A percentile compares a stretch with the other conserved stretches of the same genome.
phyloP scores from a whole-genome alignment of 83 land plant genomes.

The Larix sibirica region DNA sequence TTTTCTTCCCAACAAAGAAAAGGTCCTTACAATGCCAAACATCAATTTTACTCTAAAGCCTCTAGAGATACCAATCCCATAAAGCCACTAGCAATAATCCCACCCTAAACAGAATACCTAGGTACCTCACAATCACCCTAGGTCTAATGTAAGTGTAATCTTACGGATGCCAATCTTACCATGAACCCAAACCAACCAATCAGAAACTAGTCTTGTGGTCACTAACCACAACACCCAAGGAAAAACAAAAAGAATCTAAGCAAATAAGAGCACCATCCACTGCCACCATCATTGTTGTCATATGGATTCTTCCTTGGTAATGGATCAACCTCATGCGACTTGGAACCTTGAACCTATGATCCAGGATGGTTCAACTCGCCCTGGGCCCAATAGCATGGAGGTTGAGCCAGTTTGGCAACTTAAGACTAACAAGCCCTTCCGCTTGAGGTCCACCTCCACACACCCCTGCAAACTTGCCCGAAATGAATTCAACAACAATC shows the following conservation, averaged over 20 bases:
- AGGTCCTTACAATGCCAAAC: neutral
- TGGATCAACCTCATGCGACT: too few species aligned
- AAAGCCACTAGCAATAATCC: neutral
- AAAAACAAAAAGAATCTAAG: neutral
- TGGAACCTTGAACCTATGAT: too few species aligned
- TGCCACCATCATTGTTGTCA: too few species aligned
- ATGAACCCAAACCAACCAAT: neutral
- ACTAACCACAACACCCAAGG: neutral
- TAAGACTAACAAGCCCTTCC: too few species aligned
- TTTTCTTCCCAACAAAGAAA: neutral
- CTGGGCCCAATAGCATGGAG: too few species aligned
- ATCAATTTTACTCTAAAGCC: neutral
- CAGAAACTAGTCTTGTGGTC: neutral
- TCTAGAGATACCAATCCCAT: neutral
- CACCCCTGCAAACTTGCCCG: too few species aligned
- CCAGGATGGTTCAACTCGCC: too few species aligned
- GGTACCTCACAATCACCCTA: neutral
- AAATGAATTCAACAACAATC: too few species aligned
- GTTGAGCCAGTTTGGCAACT: too few species aligned
- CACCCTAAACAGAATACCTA: neutral
- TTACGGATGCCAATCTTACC: neutral
- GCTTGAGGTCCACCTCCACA: too few species aligned
- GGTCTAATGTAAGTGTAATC: neutral
- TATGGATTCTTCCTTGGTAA: too few species aligned
- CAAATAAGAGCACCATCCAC: too few species aligned